phyloP scores from a whole-genome alignment of 106 monocot species.

The Allium cepa region DNA sequence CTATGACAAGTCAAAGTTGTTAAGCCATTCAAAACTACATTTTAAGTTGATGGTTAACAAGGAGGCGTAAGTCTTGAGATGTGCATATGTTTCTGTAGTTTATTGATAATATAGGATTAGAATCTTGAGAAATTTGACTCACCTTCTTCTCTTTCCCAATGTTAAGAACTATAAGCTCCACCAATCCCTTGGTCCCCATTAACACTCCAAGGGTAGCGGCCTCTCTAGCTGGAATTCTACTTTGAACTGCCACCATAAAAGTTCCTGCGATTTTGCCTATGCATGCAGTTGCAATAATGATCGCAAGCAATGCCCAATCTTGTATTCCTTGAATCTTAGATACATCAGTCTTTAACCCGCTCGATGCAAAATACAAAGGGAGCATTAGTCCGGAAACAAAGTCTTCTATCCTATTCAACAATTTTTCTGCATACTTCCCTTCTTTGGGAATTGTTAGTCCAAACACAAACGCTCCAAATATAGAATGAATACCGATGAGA shows the following conservation, averaged over 20 bases:
- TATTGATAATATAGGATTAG: no score
- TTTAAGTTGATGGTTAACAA: no score
- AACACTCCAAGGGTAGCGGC: conserved; percentile 45
- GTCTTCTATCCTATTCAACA: conserved; percentile 56
- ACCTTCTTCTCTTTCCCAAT: conserved; percentile 63
- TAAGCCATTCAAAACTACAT: no score
- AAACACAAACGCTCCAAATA: conserved; percentile 72
- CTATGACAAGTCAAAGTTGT: no score
- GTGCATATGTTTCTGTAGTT: no score
- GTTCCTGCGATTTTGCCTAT: conserved; percentile 38
- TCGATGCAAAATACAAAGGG: conserved; percentile 68
- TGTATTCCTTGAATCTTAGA: conserved; percentile 16
- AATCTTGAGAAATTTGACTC: not conserved
- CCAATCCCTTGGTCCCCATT: conserved; percentile 71
- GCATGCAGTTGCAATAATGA: conserved; percentile 30
- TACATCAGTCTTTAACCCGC: conserved; percentile 47
- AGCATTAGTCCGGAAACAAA: conserved; percentile 54
- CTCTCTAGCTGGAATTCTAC: conserved; percentile 31
- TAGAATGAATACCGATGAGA: conserved; percentile 53
- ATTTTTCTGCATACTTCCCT: conserved; percentile 27
- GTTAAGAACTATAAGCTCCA: conserved; percentile 65
- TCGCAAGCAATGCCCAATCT: conserved; percentile 30
- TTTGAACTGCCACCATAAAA: conserved; percentile 27
- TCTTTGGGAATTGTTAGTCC: conserved; percentile 61
- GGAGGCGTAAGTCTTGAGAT: no score